Evolutionary conservation across 805 yeast genomes (phyloP).

Genomic region (Candida silvicultrix): DNA sequence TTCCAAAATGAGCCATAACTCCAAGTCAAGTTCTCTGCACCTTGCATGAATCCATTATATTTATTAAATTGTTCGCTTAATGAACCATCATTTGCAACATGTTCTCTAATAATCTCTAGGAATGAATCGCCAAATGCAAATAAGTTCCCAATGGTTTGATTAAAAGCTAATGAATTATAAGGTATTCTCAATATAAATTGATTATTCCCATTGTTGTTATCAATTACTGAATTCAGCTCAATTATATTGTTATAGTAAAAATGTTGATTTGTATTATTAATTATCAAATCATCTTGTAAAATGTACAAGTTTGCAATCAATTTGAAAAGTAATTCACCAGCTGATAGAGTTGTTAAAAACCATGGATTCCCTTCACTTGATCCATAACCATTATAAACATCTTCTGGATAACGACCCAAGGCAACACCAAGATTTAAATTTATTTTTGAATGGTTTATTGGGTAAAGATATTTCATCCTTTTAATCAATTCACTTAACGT

Average conservation of each 20-base stretch:
- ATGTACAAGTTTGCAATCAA: constrained; percentile 39
- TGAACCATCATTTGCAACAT: constrained; percentile 58
- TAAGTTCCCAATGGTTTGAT: constrained; percentile 37
- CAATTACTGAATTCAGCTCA: constrained; percentile 8
- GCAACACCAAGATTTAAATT: constrained; percentile 47
- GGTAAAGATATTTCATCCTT: constrained; percentile 71
- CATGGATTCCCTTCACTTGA: constrained; percentile 86
- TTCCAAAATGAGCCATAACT: constrained; percentile 75
- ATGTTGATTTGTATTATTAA: constrained; percentile 25
- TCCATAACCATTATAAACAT: constrained; percentile 71
- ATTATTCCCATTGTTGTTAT: too few species aligned
- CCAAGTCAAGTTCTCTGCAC: constrained; percentile 89
- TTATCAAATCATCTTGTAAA: constrained; percentile 36
- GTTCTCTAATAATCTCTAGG: constrained; percentile 49
- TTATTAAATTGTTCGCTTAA: constrained; percentile 89
- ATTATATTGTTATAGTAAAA: constrained; percentile 26
- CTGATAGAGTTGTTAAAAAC: constrained; percentile 75
- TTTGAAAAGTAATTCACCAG: constrained; percentile 57
- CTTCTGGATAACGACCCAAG: constrained; percentile 91
- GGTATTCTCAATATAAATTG: constrained; percentile 16
- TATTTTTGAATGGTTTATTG: constrained; percentile 54
- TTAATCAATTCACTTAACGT: constrained; percentile 56
- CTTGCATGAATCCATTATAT: constrained; percentile 77
- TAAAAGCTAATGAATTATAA: constrained; percentile 34
- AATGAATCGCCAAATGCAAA: constrained; percentile 63